Evolutionary conservation across 2,329 filamentous ascomycete species (phyloP).

Genomic region (Colletotrichum sp.): DNA sequence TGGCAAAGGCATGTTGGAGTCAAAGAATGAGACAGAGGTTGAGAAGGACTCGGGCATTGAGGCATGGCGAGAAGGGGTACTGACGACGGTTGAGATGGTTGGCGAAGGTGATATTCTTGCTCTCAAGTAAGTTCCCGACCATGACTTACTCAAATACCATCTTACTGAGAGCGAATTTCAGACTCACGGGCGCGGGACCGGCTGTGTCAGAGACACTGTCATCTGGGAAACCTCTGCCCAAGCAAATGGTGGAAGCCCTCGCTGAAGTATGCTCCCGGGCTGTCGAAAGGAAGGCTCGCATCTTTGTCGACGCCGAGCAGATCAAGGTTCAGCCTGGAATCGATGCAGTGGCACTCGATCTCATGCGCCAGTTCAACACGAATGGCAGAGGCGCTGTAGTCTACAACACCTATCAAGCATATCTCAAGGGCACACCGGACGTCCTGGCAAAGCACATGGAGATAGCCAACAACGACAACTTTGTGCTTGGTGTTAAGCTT

Average conservation of each 20-base stretch:
- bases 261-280: slow-evolving; percentile 78
- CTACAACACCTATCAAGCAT: slow-evolving; percentile 82
- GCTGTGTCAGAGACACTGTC: slow-evolving; percentile 73
- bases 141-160: neutral
- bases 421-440: slow-evolving; percentile 68
- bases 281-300: slow-evolving; percentile 68
- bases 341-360: slow-evolving; percentile 76
- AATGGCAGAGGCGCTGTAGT: slow-evolving; percentile 67
- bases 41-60: slow-evolving; percentile 60
- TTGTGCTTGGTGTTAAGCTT: slow-evolving; percentile 74
- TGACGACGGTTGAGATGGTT: slow-evolving; percentile 76
- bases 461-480: slow-evolving; percentile 61
- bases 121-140: slow-evolving; percentile 54
- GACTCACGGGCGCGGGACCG: slow-evolving; percentile 81
- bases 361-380: slow-evolving; percentile 79
- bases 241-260: slow-evolving; percentile 72
- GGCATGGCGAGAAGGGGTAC: slow-evolving; percentile 75
- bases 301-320: slow-evolving; percentile 89
- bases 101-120: slow-evolving; percentile 68
- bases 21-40: slow-evolving; percentile 53
- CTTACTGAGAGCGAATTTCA: slow-evolving; percentile 25
- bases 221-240: slow-evolving; percentile 64
- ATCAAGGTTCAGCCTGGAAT: slow-evolving; percentile 79
- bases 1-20: slow-evolving; percentile 48
- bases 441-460: slow-evolving; percentile 65